These are phyloP conservation scores for Yamadazyma akitaensis DNA, from an alignment of 805 yeast genomes.

Conservation along the genomic window DNA sequence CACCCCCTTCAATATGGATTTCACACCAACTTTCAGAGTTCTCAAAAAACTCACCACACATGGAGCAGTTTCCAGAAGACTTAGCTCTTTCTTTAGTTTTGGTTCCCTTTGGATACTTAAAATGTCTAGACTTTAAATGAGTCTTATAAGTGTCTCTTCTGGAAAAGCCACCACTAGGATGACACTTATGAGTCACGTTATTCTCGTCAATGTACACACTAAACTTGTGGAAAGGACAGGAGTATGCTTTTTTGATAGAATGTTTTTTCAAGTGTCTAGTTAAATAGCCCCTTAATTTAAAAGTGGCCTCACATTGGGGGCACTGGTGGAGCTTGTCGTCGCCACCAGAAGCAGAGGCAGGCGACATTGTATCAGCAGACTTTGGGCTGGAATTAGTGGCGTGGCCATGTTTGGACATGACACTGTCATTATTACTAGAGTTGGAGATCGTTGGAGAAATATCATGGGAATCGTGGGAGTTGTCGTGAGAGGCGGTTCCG, in stretches of 20 bases:
- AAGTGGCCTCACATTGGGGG: conserved; percentile 45
- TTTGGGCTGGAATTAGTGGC: conserved; percentile 20
- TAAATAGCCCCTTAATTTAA: conserved; percentile 52
- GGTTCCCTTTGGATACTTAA: conserved; percentile 55
- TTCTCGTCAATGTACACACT: conserved; percentile 37
- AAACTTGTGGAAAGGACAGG: conserved; percentile 49
- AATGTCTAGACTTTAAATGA: conserved; percentile 55
- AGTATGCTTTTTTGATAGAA: conserved; percentile 46
- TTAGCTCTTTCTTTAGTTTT: conserved; percentile 42
- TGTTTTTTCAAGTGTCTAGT: conserved; percentile 57
- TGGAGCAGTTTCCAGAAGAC: conserved; percentile 50
- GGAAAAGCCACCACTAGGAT: conserved; percentile 57
- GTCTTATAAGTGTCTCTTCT: conserved; percentile 59
- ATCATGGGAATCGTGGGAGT: neutral
- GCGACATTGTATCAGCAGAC: conserved; percentile 25
- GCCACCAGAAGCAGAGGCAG: conserved; percentile 7
- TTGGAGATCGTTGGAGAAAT: conserved; percentile 40
- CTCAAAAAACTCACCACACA: conserved; percentile 49
- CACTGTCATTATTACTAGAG: conserved; percentile 18
- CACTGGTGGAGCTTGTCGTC: conserved; percentile 35
- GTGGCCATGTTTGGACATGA: conserved; percentile 5
- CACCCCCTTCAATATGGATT: conserved; percentile 47
- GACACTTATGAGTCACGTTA: conserved; percentile 45
- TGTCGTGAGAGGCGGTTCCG: neutral
- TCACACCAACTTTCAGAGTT: conserved; percentile 52